Conservation (phyloP, 83 land plant species). For the Thuja plicata region DNA sequence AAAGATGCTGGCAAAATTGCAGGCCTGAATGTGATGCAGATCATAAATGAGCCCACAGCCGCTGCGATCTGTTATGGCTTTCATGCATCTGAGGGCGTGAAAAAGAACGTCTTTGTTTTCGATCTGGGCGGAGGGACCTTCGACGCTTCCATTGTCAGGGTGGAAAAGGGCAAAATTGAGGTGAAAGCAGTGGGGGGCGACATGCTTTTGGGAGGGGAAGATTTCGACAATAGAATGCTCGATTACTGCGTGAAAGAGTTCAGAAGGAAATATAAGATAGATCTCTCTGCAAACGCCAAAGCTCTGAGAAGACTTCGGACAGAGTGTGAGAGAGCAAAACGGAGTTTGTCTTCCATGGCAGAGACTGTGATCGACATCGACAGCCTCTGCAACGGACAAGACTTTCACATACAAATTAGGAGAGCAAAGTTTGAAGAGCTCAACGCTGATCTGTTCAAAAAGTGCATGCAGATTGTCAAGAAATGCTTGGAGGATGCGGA, state of each 20-base stretch:
- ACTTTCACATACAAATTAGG: background rate
- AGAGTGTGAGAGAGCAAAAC: slow-evolving; percentile 59
- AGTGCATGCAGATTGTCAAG: background rate
- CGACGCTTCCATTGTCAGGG: slow-evolving; percentile 57
- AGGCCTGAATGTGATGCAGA: slow-evolving; percentile 41
- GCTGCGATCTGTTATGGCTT: slow-evolving; percentile 64
- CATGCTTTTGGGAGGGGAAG: too few species aligned
- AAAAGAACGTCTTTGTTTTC: slow-evolving; percentile 33
- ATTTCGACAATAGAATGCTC: slow-evolving; percentile 25
- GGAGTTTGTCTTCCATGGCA: slow-evolving; percentile 52
- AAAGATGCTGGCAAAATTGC: slow-evolving; percentile 17
- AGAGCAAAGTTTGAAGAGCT: background rate
- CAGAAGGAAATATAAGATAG: slow-evolving; percentile 58
- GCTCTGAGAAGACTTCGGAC: slow-evolving; percentile 50
- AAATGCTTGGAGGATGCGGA: background rate
- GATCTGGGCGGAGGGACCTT: slow-evolving; percentile 33
- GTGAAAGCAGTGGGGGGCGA: slow-evolving; percentile 53
- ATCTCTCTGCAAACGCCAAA: slow-evolving; percentile 49
- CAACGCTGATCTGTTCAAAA: background rate
- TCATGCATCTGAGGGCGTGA: slow-evolving; percentile 36
- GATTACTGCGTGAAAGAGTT: slow-evolving; percentile 60
- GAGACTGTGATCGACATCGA: slow-evolving; percentile 20
- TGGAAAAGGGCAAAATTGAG: slow-evolving; percentile 50
- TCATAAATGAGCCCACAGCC: slow-evolving; percentile 55
- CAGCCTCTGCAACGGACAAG: background rate